Evolutionary conservation across 2,329 filamentous ascomycete genomes (phyloP).

Genomic region (Endoconidiophora laricicola): DNA sequence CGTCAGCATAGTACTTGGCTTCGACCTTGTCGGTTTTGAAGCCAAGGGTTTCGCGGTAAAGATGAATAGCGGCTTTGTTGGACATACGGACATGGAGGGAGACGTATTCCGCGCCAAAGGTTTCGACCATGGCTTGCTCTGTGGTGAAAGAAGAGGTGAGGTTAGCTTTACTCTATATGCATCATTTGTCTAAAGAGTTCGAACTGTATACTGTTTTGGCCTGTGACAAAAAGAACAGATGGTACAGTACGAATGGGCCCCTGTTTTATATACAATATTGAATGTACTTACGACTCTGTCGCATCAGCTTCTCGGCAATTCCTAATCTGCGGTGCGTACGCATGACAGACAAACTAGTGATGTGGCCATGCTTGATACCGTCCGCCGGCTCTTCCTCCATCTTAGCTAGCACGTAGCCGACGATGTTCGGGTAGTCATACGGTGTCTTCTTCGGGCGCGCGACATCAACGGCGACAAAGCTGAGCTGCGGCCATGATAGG

Average conservation of each 20-base stretch:
- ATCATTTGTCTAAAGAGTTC: background rate
- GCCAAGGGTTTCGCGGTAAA: constrained; percentile 83
- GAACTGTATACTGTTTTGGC: background rate
- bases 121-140: constrained; percentile 96
- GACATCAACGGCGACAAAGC: constrained; percentile 88
- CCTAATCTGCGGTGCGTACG: constrained; percentile 80
- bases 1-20: constrained; percentile 88
- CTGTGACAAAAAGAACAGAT: background rate
- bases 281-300: constrained; percentile 63
- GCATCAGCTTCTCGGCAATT: constrained; percentile 93
- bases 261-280: background rate
- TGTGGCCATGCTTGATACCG: constrained; percentile 85
- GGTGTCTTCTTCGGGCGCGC: constrained; percentile 60
- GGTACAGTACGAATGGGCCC: no score
- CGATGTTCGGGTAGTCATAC: constrained; percentile 89
- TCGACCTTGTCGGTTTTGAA: constrained; percentile 81
- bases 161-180: background rate
- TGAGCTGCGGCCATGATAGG: constrained; percentile 92
- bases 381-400: constrained; percentile 97
- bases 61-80: constrained; percentile 76
- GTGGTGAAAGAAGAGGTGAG: background rate
- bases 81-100: constrained; percentile 89
- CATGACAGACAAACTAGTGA: constrained; percentile 92
- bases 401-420: constrained; percentile 97
- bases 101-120: constrained; percentile 80